A percentile compares a stretch with the other conserved stretches of the same genome.
These are phyloP conservation scores for Penicillium oxalicum DNA, from an alignment of 2,329 filamentous ascomycete species.

Conservation along the genomic window DNA sequence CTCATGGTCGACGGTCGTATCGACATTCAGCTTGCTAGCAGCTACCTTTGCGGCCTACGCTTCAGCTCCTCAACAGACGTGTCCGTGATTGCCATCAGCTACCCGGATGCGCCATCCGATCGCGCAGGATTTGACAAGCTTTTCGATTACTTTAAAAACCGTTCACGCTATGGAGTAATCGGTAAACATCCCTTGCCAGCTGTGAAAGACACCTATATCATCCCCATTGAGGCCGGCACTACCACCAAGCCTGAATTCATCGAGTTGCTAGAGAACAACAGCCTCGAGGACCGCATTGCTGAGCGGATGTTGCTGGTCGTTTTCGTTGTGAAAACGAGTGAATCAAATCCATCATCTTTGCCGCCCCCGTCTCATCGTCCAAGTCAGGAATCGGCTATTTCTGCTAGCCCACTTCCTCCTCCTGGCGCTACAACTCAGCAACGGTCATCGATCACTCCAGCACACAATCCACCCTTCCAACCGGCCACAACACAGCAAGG, in stretches of 20 bases:
- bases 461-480: conserved; percentile 14
- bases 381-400: conserved; percentile 30
- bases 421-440: conserved; percentile 26
- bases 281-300: conserved; percentile 63
- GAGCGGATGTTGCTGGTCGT: conserved; percentile 77
- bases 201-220: conserved; percentile 84
- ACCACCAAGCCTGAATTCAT: conserved; percentile 73
- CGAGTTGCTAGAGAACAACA: conserved; percentile 78
- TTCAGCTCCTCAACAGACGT: conserved; percentile 80
- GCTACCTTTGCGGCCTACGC: conserved; percentile 82
- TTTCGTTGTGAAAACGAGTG: conserved; percentile 68
- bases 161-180: conserved; percentile 81
- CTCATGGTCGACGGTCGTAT: conserved; percentile 65
- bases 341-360: conserved; percentile 37
- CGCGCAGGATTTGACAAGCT: conserved; percentile 63
- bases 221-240: conserved; percentile 71
- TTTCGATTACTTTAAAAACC: conserved; percentile 79
- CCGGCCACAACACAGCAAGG: conserved; percentile 21
- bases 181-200: conserved; percentile 67
- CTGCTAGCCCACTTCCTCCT: conserved; percentile 30
- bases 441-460: conserved; percentile 21
- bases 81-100: conserved; percentile 66
- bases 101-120: conserved; percentile 54
- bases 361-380: conserved; percentile 37
- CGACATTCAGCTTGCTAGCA: conserved; percentile 72